Conservation (phyloP, 139 green algal genomes). For the Coelastrella sp. region DNA sequence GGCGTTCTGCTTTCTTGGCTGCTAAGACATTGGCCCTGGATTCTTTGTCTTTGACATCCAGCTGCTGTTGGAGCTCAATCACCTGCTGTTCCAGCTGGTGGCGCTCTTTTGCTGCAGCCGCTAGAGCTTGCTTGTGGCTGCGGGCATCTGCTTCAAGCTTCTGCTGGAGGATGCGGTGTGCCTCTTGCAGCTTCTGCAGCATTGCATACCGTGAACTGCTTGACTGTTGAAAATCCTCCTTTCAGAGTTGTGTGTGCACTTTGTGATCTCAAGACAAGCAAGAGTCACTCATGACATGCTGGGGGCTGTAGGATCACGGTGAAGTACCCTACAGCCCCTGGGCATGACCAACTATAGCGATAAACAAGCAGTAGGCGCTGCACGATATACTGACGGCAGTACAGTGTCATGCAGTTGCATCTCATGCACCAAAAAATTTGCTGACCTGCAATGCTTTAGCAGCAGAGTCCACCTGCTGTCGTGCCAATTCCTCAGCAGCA, state of each 20-base stretch:
- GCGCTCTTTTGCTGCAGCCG: conserved; percentile 33
- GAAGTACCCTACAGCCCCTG: too few relatives aligned
- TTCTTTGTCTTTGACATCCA: conserved; percentile 39
- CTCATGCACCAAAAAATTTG: too few relatives aligned
- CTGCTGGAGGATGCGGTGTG: conserved; percentile 16
- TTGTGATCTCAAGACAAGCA: too few relatives aligned
- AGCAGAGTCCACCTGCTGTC: conserved; percentile 20
- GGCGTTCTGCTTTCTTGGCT: conserved; percentile 21
- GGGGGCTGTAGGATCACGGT: too few relatives aligned
- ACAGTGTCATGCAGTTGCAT: too few relatives aligned
- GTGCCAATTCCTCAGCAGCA: conserved; percentile 5
- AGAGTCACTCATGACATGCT: too few relatives aligned
- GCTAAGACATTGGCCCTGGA: conserved; percentile 9
- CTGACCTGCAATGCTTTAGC: not conserved
- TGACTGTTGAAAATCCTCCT: too few relatives aligned
- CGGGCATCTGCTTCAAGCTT: conserved; percentile 39
- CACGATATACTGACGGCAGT: too few relatives aligned
- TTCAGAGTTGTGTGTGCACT: too few relatives aligned
- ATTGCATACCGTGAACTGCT: too few relatives aligned
- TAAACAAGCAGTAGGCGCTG: too few relatives aligned
- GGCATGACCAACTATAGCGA: too few relatives aligned
- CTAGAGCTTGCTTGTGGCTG: conserved; percentile 24
- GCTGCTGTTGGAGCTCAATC: conserved; percentile 3
- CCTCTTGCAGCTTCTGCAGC: conserved; percentile 36
- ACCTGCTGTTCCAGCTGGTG: conserved; percentile 28